Evolutionary conservation across 2,329 filamentous ascomycete genomes (phyloP).

Genomic region (Acephala macrosclerotiorum): DNA sequence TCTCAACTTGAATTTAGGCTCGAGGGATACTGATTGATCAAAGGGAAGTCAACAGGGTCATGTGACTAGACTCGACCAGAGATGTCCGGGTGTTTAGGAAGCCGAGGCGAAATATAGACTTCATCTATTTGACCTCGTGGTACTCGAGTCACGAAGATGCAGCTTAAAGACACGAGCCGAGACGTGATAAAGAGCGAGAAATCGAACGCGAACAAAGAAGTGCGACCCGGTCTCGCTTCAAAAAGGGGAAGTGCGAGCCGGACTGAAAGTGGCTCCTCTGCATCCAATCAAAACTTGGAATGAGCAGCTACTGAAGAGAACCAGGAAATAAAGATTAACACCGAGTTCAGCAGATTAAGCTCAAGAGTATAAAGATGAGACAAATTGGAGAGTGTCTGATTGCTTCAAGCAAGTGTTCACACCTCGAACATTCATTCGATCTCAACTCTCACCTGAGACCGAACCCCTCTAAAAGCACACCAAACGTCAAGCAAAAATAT

Average conservation of each 20-base stretch:
- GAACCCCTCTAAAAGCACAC: background rate
- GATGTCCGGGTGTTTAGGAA: too few relatives aligned
- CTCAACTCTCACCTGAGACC: too few relatives aligned
- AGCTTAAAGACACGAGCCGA: too few relatives aligned
- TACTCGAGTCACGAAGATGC: too few relatives aligned
- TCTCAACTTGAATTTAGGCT: too few relatives aligned
- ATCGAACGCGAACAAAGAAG: background rate
- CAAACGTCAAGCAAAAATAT: background rate
- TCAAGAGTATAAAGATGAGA: background rate
- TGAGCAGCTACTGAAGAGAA: background rate
- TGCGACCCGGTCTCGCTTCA: background rate
- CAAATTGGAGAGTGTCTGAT: background rate
- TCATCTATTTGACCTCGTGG: too few relatives aligned
- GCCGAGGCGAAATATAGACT: too few relatives aligned
- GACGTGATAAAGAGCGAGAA: too few relatives aligned
- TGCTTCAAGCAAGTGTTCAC: background rate
- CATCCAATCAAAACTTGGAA: background rate
- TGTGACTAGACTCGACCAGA: too few relatives aligned
- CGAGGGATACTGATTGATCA: too few relatives aligned
- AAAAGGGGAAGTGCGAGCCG: background rate
- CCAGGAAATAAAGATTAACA: background rate
- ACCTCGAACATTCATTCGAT: too few relatives aligned
- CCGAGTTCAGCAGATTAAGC: background rate
- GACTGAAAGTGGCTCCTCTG: background rate
- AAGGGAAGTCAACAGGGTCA: too few relatives aligned